These are phyloP conservation scores for Globisporangium rhizosaccharum DNA, from an alignment of 352 stramenopile species.

Conservation along the genomic window DNA sequence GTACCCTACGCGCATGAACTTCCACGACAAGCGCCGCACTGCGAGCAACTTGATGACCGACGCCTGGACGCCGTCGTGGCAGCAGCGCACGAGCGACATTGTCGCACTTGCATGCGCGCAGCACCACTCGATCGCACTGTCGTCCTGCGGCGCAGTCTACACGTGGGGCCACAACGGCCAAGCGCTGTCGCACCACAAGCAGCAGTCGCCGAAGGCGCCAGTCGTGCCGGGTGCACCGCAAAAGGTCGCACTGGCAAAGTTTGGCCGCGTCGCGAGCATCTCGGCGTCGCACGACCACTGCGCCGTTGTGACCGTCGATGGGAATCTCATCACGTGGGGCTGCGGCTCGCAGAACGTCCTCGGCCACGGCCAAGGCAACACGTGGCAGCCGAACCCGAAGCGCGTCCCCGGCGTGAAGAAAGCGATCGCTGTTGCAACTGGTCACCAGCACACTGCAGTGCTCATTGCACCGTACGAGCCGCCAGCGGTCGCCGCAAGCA, in stretches of 20 bases:
- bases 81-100: slow-evolving; percentile 48
- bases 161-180: slow-evolving; percentile 73
- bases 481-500: background rate
- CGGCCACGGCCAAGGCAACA: slow-evolving; percentile 62
- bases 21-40: slow-evolving; percentile 32
- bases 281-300: slow-evolving; percentile 76
- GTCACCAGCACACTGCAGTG: slow-evolving; percentile 72
- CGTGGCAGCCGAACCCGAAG: slow-evolving; percentile 78
- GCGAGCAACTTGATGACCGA: slow-evolving; percentile 39
- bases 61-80: slow-evolving; percentile 52
- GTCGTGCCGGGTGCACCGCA: slow-evolving; percentile 36
- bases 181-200: slow-evolving; percentile 44
- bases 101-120: slow-evolving; percentile 66
- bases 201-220: slow-evolving; percentile 13
- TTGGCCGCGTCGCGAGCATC: slow-evolving; percentile 44
- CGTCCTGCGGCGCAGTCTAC: slow-evolving; percentile 53
- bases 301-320: slow-evolving; percentile 55
- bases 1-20: slow-evolving; percentile 60
- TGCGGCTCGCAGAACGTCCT: slow-evolving; percentile 64
- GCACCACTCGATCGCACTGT: slow-evolving; percentile 78
- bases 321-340: slow-evolving; percentile 73
- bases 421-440: slow-evolving; percentile 51
- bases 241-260: slow-evolving; percentile 34
- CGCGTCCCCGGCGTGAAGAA: slow-evolving; percentile 71
- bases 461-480: slow-evolving; percentile 41